Evolutionary conservation across 2,329 filamentous ascomycete genomes (phyloP).

Genomic region (Corinectria fuckeliana): DNA sequence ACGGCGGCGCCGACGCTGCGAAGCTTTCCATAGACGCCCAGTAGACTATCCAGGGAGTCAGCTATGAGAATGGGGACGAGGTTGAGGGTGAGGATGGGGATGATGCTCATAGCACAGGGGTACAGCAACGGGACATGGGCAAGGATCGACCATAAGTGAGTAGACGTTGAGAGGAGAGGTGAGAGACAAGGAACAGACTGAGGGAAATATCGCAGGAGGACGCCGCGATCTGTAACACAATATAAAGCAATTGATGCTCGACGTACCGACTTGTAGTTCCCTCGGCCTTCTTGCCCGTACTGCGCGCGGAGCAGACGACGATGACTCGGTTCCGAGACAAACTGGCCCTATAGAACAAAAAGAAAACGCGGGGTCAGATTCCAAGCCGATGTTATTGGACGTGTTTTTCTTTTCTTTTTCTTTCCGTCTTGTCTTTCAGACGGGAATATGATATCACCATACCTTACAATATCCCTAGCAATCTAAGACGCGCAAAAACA

Average conservation of each 20-base stretch:
- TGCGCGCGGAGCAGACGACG: constrained; percentile 94
- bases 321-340: constrained; percentile 77
- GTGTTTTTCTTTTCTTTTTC: constrained; percentile 11
- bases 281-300: constrained; percentile 90
- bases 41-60: constrained; percentile 49
- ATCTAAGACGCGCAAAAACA: constrained; percentile 40
- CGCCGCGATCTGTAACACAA: not conserved
- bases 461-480: constrained; percentile 52
- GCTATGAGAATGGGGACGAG: not conserved
- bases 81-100: not conserved
- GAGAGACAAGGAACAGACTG: not conserved
- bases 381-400: constrained; percentile 11
- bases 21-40: constrained; percentile 66
- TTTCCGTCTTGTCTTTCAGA: not conserved
- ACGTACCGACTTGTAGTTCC: constrained; percentile 93
- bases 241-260: constrained; percentile 18
- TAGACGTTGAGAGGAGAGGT: not conserved
- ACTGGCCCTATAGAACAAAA: constrained; percentile 44
- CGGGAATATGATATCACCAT: constrained; percentile 32
- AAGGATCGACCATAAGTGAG: too few relatives aligned
- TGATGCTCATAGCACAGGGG: too few relatives aligned
- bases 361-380: constrained; percentile 22
- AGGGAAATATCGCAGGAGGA: constrained; percentile 13
- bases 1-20: constrained; percentile 59
- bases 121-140: too few relatives aligned